phyloP scores from a whole-genome alignment of 2,329 filamentous ascomycete species.

The Beauveria australis region DNA sequence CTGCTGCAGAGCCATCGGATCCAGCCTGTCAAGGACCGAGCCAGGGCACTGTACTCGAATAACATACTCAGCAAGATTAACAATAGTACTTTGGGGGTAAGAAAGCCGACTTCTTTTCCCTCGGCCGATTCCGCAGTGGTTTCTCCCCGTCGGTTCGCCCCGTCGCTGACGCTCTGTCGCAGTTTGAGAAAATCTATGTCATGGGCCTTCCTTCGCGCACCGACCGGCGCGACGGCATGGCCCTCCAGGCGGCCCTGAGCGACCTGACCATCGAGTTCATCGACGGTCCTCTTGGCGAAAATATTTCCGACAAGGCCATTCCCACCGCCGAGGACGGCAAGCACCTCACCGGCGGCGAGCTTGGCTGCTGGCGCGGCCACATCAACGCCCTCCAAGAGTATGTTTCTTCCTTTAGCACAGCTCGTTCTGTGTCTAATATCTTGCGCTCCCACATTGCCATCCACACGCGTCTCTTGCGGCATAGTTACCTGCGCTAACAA shows the following conservation, averaged over 20 bases:
- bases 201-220: slow-evolving; percentile 40
- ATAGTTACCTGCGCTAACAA: background rate
- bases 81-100: slow-evolving; percentile 9
- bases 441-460: too few species aligned
- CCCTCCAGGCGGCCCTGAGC: slow-evolving; percentile 36
- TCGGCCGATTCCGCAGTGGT: too few species aligned
- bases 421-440: too few species aligned
- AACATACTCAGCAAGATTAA: slow-evolving; percentile 8
- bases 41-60: background rate
- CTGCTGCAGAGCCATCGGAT: slow-evolving; percentile 7
- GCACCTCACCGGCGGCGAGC: slow-evolving; percentile 6
- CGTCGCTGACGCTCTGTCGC: background rate
- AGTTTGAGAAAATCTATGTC: slow-evolving; percentile 27
- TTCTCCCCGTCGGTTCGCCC: too few species aligned
- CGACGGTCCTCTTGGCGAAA: slow-evolving; percentile 32
- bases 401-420: background rate
- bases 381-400: slow-evolving; percentile 26
- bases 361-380: slow-evolving; percentile 28
- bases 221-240: slow-evolving; percentile 41
- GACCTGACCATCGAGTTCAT: slow-evolving; percentile 36
- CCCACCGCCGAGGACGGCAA: slow-evolving; percentile 13
- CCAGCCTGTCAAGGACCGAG: background rate
- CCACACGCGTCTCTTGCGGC: background rate
- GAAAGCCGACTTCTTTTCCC: background rate
- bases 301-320: slow-evolving; percentile 29